A percentile compares a stretch with the other conserved stretches of the same genome.
Conservation (phyloP, 2,329 filamentous ascomycete genomes). For the Fusarium chuoi region DNA sequence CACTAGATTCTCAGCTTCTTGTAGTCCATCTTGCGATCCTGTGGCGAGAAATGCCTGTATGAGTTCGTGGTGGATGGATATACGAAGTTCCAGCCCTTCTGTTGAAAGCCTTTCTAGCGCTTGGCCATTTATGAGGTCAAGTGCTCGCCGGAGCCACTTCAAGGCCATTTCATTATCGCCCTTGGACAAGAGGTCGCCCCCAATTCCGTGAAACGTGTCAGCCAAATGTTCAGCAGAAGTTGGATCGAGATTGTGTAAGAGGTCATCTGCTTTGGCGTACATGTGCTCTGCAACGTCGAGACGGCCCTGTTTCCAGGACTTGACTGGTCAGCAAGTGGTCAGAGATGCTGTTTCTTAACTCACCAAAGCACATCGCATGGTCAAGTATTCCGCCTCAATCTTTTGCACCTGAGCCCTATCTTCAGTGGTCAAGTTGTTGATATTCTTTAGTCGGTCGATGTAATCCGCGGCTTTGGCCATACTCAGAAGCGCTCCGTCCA, state of each 20-base stretch:
- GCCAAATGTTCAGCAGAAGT: constrained; percentile 68
- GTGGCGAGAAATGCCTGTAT: constrained; percentile 65
- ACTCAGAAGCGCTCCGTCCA: constrained; percentile 67
- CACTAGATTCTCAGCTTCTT: constrained; percentile 68
- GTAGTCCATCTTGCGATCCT: constrained; percentile 55
- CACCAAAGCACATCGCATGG: constrained; percentile 74
- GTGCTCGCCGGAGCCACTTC: constrained; percentile 79
- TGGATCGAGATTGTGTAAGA: constrained; percentile 55
- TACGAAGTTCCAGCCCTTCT: constrained; percentile 70
- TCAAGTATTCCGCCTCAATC: constrained; percentile 70
- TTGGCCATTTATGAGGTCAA: constrained; percentile 66
- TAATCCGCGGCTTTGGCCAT: constrained; percentile 73
- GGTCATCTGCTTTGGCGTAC: constrained; percentile 68
- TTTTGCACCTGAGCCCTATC: constrained; percentile 35
- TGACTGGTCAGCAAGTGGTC: constrained; percentile 23
- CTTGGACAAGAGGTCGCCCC: constrained; percentile 65
- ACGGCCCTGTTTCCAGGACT: constrained; percentile 80
- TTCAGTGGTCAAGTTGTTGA: background rate
- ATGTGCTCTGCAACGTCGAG: constrained; percentile 83
- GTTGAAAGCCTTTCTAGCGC: constrained; percentile 65
- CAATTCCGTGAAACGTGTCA: constrained; percentile 78
- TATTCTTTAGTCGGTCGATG: constrained; percentile 43
- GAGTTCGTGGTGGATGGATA: constrained; percentile 73
- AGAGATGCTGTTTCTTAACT: constrained; percentile 34
- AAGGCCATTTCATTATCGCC: constrained; percentile 65